These are phyloP conservation scores for Cercospora zeae-maydis DNA, from an alignment of 2,329 filamentous ascomycete species.

Conservation along the genomic window DNA sequence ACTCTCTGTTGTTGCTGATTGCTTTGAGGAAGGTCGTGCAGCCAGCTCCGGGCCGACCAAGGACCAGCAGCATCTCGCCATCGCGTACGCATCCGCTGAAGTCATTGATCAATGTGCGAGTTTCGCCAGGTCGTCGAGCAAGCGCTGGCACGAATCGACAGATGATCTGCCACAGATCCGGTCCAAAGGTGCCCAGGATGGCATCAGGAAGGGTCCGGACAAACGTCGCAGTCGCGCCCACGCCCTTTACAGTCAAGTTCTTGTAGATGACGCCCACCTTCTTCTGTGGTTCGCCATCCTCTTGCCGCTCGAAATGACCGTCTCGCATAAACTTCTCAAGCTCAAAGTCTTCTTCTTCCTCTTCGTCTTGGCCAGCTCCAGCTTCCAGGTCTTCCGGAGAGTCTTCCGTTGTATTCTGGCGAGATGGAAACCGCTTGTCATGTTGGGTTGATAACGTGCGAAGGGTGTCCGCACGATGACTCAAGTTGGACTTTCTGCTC, in stretches of 20 bases:
- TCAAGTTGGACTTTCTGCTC: constrained; percentile 15
- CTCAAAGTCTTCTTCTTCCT: constrained; percentile 56
- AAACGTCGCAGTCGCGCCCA: constrained; percentile 63
- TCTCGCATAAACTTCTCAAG: constrained; percentile 68
- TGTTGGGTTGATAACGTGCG: constrained; percentile 8
- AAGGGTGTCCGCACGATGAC: constrained; percentile 18
- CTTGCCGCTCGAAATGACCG: constrained; percentile 71
- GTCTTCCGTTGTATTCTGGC: constrained; percentile 11
- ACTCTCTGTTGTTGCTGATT: constrained; percentile 65
- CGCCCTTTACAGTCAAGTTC: constrained; percentile 69
- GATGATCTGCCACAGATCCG: constrained; percentile 68
- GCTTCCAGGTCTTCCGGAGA: constrained; percentile 40
- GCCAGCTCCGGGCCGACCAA: constrained; percentile 70
- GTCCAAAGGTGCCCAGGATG: constrained; percentile 73
- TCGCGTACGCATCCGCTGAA: constrained; percentile 64
- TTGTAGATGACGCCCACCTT: constrained; percentile 75
- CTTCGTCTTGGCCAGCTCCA: constrained; percentile 43
- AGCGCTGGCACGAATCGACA: constrained; percentile 53
- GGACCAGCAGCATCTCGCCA: constrained; percentile 66
- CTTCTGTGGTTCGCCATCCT: constrained; percentile 65
- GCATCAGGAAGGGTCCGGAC: constrained; percentile 71
- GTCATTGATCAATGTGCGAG: constrained; percentile 59
- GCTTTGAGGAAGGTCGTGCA: constrained; percentile 75
- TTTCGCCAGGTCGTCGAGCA: constrained; percentile 48
- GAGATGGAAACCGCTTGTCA: constrained; percentile 27